These are phyloP conservation scores for Chenopodium album DNA, from an alignment of 148 eudicot genomes.

Conservation along the genomic window DNA sequence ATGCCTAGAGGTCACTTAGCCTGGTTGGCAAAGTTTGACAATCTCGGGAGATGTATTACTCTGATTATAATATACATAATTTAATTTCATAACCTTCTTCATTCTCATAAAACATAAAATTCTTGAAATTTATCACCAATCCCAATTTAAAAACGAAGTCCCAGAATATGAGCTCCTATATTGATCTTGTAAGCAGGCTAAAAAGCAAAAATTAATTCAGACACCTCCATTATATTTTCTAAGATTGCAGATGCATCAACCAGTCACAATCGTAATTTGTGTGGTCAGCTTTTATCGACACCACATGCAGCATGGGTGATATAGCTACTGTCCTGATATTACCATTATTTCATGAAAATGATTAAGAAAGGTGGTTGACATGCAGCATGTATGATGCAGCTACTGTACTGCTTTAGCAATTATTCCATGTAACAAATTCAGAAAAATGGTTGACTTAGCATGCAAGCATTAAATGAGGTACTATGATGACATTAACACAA, in stretches of 20 bases:
- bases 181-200: neutral
- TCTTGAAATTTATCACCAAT: neutral
- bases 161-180: neutral
- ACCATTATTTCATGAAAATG: neutral
- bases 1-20: neutral
- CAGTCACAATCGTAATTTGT: neutral
- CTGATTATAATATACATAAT: neutral
- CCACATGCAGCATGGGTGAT: slow-evolving; percentile 15
- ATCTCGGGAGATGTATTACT: neutral
- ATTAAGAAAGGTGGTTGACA: neutral
- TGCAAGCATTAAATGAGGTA: neutral
- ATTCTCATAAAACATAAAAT: neutral
- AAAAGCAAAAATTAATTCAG: neutral
- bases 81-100: neutral
- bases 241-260: neutral
- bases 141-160: neutral
- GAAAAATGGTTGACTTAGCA: neutral
- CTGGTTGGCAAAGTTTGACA: neutral
- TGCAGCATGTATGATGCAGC: slow-evolving; percentile 15
- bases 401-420: slow-evolving; percentile 4
- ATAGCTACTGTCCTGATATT: neutral
- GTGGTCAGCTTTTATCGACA: neutral
- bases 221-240: neutral
- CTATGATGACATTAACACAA: neutral
- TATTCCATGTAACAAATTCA: neutral